Percentiles rank a stretch among this genome's conserved stretches.
phyloP scores from a whole-genome alignment of 2,329 filamentous ascomycete species.

The Trichoderma simmonsii region DNA sequence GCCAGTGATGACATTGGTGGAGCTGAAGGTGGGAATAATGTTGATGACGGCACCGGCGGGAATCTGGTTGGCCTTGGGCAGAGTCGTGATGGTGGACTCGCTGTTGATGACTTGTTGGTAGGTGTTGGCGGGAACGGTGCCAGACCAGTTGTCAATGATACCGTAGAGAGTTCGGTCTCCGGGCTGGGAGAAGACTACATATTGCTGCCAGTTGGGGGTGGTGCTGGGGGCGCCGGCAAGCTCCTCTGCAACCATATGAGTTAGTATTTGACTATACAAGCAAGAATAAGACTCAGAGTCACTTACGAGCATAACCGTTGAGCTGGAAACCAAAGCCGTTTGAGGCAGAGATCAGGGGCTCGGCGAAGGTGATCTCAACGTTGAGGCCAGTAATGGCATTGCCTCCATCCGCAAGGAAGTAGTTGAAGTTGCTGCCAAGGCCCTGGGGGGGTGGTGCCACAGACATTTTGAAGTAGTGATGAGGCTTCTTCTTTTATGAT shows the following conservation, averaged over 20 bases:
- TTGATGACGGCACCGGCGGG: not conserved
- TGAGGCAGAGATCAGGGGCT: not conserved
- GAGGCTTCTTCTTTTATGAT: not conserved
- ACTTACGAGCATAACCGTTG: not conserved
- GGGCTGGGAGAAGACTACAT: not conserved
- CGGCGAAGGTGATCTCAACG: slow-evolving; percentile 1
- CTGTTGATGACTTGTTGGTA: not conserved
- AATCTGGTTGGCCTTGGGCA: not conserved
- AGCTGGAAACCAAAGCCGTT: not conserved
- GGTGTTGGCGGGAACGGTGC: not conserved
- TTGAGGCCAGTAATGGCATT: slow-evolving; percentile 3
- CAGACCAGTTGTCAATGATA: not conserved
- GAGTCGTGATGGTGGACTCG: not conserved
- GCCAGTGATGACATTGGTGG: not conserved
- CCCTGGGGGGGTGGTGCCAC: not conserved
- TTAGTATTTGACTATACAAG: not conserved
- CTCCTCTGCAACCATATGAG: not conserved
- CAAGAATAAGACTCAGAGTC: not conserved
- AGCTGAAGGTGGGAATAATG: not conserved
- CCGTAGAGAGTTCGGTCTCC: not conserved
- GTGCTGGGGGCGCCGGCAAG: not conserved
- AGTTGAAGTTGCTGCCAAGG: slow-evolving; percentile 9
- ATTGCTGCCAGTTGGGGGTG: slow-evolving; percentile 10
- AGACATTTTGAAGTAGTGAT: not conserved
- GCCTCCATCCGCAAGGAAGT: slow-evolving; percentile 6